Evolutionary conservation across 2,329 filamentous ascomycete species (phyloP), one percentile per base, ranked within the genome.

Genomic region (Alternaria brassicae): DNA sequence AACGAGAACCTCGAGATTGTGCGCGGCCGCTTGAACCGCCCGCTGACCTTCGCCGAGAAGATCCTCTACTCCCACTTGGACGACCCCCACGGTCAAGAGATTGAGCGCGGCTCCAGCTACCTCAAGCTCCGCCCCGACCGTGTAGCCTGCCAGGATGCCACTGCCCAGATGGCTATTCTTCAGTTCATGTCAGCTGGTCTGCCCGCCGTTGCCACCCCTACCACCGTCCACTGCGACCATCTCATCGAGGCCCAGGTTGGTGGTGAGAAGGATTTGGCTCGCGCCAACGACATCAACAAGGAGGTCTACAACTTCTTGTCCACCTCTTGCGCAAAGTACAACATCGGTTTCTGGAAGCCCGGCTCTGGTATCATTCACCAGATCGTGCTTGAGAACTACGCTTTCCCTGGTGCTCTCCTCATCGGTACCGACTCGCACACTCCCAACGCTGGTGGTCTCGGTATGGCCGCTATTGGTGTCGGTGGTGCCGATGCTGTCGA

Each of bases 141-240:
- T 81, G 95, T 99, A 75, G 95, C 95, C 81, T 98, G 95, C 86
- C 95, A 99, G 86, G 95, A 99, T 87, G 95, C 95, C 78, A 98
- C 95, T 61, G 95, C 95, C 66, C 95, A 99, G 87, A 99, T 99
- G 95, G 95, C 95, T 67, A 97, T 99, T 71, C 87, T 99, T 60
- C 95, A 99, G 85, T 99, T 99, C 88, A 99, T 99, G 93, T 97
- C 92, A 56, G 94, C 95, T 62, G 94, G 94, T 80, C 94, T 99
- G 92, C 91, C 92, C 69, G 89, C 90, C 23, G 95, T 98, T 63
- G 93, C 93, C 65, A 98, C 96, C 75, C 95, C 95, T 51, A 89
- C 90, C 73, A 98, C 94, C 49, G 94, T 99, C 66, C 95, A 99
- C 88, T 98, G 95, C 79, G 95, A 99, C 82, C 95, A 99, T 84